These are phyloP conservation scores for Mycosarcoma maydis DNA, from an alignment of 1,284 basidiomycete species.

Conservation along the genomic window DNA sequence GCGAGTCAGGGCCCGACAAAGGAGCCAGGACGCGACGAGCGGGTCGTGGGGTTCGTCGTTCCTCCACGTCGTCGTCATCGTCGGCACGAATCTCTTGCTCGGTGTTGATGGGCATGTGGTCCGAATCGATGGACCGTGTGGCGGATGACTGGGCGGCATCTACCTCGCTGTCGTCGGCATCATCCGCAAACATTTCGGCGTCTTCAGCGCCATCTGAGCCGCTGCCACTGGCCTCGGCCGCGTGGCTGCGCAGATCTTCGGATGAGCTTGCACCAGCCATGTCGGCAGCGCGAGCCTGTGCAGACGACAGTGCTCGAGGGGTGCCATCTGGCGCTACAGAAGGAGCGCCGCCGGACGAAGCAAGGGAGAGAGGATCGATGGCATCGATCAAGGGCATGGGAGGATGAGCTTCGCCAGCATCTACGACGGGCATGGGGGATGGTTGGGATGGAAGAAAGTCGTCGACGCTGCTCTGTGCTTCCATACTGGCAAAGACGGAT, in stretches of 20 bases:
- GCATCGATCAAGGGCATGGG: slow-evolving; percentile 40
- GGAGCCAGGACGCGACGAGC: slow-evolving; percentile 48
- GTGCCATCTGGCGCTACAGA: slow-evolving; percentile 31
- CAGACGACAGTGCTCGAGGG: slow-evolving; percentile 27
- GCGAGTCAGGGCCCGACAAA: slow-evolving; percentile 27
- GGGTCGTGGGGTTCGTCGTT: slow-evolving; percentile 52
- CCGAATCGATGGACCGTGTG: slow-evolving; percentile 24
- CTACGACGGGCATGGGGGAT: slow-evolving; percentile 37
- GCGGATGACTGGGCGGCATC: slow-evolving; percentile 22
- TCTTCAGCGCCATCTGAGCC: slow-evolving; percentile 63
- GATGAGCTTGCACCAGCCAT: slow-evolving; percentile 42
- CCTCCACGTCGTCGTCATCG: slow-evolving; percentile 48
- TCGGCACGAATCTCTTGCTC: slow-evolving; percentile 3
- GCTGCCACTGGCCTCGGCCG: slow-evolving; percentile 54
- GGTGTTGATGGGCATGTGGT: slow-evolving; percentile 6
- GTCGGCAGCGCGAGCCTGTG: slow-evolving; percentile 3
- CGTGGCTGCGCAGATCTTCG: slow-evolving; percentile 46
- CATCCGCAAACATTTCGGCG: slow-evolving; percentile 61
- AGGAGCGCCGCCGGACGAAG: slow-evolving; percentile 18
- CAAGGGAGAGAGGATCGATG: slow-evolving; percentile 35
- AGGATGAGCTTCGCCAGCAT: slow-evolving; percentile 11
- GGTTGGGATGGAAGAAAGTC: slow-evolving; percentile 35
- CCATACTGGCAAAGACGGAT: slow-evolving; percentile 37
- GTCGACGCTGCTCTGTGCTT: slow-evolving; percentile 34
- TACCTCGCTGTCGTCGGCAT: slow-evolving; percentile 47